phyloP scores from a whole-genome alignment of 768 basidiomycete species.

The Leucosporidium yakuticum region DNA sequence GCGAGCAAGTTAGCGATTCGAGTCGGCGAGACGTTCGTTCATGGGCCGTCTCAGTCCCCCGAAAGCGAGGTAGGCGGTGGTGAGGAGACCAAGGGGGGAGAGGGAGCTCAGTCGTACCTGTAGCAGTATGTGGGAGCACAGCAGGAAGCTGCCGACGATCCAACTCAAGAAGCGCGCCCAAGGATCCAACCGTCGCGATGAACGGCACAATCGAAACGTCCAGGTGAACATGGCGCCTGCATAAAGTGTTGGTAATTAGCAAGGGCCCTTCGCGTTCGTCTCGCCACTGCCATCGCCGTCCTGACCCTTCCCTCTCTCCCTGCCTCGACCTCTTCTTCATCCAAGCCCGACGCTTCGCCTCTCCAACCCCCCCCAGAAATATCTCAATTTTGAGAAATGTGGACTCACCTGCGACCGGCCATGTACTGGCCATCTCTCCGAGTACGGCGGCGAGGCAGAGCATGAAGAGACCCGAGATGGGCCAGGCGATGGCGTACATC shows the following conservation, averaged over 20 bases:
- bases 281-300: too few relatives aligned
- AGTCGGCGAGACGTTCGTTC: too few relatives aligned
- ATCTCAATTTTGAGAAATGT: not conserved
- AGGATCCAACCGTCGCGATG: conserved; percentile 15
- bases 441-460: conserved; percentile 32
- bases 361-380: too few relatives aligned
- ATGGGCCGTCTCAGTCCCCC: too few relatives aligned
- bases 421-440: conserved; percentile 38
- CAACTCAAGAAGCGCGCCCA: conserved; percentile 37
- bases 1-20: not conserved
- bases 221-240: conserved; percentile 38
- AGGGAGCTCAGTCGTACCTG: conserved; percentile 21
- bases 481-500: conserved; percentile 39
- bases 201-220: conserved; percentile 36
- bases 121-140: conserved; percentile 35
- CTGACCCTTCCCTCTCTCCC: too few relatives aligned
- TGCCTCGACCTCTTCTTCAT: too few relatives aligned
- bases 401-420: conserved; percentile 36
- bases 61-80: too few relatives aligned
- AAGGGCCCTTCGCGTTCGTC: not conserved
- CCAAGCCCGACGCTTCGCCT: too few relatives aligned
- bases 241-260: not conserved
- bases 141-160: conserved; percentile 33
- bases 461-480: conserved; percentile 38
- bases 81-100: not conserved